Conservation (phyloP, 805 yeast genomes). For the Saturnispora halmiae region DNA sequence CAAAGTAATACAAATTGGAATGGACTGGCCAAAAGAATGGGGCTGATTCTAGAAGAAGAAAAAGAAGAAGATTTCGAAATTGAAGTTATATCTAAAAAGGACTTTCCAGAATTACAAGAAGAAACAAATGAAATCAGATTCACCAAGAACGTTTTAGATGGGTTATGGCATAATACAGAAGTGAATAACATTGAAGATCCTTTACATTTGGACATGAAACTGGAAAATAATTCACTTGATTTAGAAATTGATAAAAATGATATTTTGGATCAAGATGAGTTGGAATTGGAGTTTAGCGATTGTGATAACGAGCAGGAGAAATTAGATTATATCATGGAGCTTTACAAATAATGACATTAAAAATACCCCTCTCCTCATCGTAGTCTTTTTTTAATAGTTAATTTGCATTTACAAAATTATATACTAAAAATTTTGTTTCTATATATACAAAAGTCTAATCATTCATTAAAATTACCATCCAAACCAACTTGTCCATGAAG, state of each 20-base stretch:
- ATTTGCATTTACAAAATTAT: too few species aligned
- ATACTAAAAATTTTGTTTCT: not conserved
- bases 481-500: conserved; percentile 24
- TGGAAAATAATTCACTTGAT: conserved; percentile 3
- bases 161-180: conserved; percentile 15
- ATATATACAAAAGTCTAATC: conserved; percentile 3
- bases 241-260: conserved; percentile 5
- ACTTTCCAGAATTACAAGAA: conserved; percentile 3
- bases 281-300: conserved; percentile 23
- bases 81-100: conserved; percentile 28
- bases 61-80: conserved; percentile 38
- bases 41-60: conserved; percentile 21
- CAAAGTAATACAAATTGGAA: conserved; percentile 1
- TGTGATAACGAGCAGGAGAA: conserved; percentile 9
- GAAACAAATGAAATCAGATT: conserved; percentile 21
- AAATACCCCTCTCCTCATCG: not conserved
- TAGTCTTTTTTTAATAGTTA: not conserved
- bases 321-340: conserved; percentile 12
- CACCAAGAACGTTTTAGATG: conserved; percentile 26
- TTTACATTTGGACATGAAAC: conserved; percentile 18
- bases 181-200: conserved; percentile 18
- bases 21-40: conserved; percentile 6
- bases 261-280: conserved; percentile 11
- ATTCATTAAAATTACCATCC: conserved; percentile 10
- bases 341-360: conserved; percentile 16